Evolutionary conservation across 768 basidiomycete genomes (phyloP).

Genomic region (Holtermannia corniformis): DNA sequence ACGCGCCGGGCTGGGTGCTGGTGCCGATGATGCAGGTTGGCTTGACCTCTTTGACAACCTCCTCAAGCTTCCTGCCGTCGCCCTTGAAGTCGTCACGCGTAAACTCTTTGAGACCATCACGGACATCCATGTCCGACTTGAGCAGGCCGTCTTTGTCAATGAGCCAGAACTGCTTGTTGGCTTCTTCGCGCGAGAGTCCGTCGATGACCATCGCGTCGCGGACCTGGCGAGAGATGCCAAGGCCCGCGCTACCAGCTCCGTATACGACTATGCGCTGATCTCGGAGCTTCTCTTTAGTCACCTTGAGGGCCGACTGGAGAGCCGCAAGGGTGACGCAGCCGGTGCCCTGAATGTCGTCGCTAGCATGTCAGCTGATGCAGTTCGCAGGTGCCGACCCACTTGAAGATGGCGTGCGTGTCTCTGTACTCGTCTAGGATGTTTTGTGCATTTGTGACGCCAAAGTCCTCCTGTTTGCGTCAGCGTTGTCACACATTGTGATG

Average conservation of each 20-base stretch:
- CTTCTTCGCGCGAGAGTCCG: slow-evolving; percentile 50
- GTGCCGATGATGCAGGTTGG: slow-evolving; percentile 80
- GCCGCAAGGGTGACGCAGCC: slow-evolving; percentile 41
- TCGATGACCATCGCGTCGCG: slow-evolving; percentile 61
- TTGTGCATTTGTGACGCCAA: slow-evolving; percentile 62
- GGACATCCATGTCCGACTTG: slow-evolving; percentile 43
- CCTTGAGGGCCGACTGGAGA: slow-evolving; percentile 33
- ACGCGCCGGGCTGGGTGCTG: slow-evolving; percentile 67
- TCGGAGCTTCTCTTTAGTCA: slow-evolving; percentile 50
- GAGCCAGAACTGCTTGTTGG: slow-evolving; percentile 60
- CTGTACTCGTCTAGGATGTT: slow-evolving; percentile 49
- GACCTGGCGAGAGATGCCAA: slow-evolving; percentile 53
- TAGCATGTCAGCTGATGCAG: slow-evolving; percentile 38
- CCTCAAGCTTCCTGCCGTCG: slow-evolving; percentile 42
- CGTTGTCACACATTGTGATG: background rate
- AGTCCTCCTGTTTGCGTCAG: slow-evolving; percentile 1
- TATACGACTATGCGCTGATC: slow-evolving; percentile 71
- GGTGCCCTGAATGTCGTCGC: slow-evolving; percentile 61
- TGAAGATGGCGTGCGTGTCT: slow-evolving; percentile 2
- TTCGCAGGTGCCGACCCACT: background rate
- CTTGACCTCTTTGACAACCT: slow-evolving; percentile 60
- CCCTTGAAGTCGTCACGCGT: slow-evolving; percentile 47
- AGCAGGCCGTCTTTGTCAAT: slow-evolving; percentile 61
- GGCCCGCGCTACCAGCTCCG: slow-evolving; percentile 49
- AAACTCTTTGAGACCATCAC: slow-evolving; percentile 44